Percentiles rank a stretch among this genome's conserved stretches.
phyloP scores from a whole-genome alignment of 176 grass and related monocot species.

The Dactylis glomerata region DNA sequence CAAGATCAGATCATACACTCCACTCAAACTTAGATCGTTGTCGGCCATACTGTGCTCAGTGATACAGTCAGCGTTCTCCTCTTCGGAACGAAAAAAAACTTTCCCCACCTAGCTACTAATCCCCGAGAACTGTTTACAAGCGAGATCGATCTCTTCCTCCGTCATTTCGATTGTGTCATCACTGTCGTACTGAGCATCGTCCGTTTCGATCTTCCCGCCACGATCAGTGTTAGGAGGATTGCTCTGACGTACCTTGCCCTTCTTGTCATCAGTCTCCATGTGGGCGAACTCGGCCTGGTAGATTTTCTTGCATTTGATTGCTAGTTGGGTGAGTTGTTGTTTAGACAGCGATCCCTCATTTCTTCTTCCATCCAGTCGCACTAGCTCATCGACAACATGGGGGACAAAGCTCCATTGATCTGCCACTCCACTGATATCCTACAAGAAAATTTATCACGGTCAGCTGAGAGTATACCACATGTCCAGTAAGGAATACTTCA shows the following conservation, averaged over 20 bases:
- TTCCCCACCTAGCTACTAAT: not conserved
- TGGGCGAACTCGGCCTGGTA: slow-evolving; percentile 53
- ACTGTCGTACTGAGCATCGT: slow-evolving; percentile 61
- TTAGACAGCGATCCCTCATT: slow-evolving; percentile 40
- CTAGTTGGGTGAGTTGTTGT: slow-evolving; percentile 48
- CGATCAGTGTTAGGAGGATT: not conserved
- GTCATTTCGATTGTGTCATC: slow-evolving; percentile 88
- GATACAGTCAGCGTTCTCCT: not conserved
- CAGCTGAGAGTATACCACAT: not conserved
- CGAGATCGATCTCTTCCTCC: slow-evolving; percentile 83
- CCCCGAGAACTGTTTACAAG: slow-evolving; percentile 51
- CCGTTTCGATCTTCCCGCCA: not conserved
- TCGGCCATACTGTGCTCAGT: not conserved
- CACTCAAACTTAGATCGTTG: not conserved
- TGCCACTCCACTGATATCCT: slow-evolving; percentile 57
- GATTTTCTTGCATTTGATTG: slow-evolving; percentile 68
- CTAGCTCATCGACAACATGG: slow-evolving; percentile 58
- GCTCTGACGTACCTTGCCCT: slow-evolving; percentile 30
- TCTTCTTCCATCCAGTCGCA: slow-evolving; percentile 41
- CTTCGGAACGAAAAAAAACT: not conserved
- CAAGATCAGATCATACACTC: not conserved
- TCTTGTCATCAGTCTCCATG: slow-evolving; percentile 16
- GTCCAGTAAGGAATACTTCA: not conserved
- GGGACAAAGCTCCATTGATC: slow-evolving; percentile 89
- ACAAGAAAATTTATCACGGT: slow-evolving; percentile 21